Conservation (phyloP, 257 asterid species). For the Fraxinus anomala region DNA sequence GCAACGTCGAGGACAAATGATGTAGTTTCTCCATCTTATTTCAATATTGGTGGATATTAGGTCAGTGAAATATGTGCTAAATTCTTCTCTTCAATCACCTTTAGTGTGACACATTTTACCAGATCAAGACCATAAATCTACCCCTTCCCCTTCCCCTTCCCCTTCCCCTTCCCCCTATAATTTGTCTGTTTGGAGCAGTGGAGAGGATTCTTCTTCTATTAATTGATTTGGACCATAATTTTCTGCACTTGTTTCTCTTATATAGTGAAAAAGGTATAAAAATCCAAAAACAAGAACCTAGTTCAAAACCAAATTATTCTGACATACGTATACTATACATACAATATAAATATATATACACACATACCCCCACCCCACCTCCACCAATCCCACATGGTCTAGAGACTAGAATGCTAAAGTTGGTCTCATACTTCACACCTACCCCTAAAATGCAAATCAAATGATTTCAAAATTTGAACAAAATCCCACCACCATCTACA, state of each 20-base stretch:
- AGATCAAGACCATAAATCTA: neutral
- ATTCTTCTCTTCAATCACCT: constrained; percentile 49
- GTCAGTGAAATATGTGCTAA: constrained; percentile 36
- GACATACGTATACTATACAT: neutral
- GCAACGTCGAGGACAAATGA: neutral
- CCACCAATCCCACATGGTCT: constrained; percentile 29
- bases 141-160: neutral
- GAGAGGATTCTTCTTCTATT: neutral
- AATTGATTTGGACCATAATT: constrained; percentile 3
- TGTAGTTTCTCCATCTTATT: neutral
- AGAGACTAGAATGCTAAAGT: constrained; percentile 40
- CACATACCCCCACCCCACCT: neutral
- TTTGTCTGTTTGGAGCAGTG: constrained; percentile 14
- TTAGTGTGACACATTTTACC: constrained; percentile 6
- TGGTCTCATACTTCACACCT: constrained; percentile 35
- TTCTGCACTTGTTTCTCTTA: neutral
- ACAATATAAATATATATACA: neutral
- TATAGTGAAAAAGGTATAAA: neutral
- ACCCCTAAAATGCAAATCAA: constrained; percentile 30
- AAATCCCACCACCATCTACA: constrained; percentile 31
- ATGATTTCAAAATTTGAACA: constrained; percentile 72
- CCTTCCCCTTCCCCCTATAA: neutral
- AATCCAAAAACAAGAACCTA: neutral
- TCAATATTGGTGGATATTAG: constrained; percentile 31
- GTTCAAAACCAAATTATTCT: neutral